phyloP scores from a whole-genome alignment of 768 basidiomycete species.

The Phylloporus sp. region DNA sequence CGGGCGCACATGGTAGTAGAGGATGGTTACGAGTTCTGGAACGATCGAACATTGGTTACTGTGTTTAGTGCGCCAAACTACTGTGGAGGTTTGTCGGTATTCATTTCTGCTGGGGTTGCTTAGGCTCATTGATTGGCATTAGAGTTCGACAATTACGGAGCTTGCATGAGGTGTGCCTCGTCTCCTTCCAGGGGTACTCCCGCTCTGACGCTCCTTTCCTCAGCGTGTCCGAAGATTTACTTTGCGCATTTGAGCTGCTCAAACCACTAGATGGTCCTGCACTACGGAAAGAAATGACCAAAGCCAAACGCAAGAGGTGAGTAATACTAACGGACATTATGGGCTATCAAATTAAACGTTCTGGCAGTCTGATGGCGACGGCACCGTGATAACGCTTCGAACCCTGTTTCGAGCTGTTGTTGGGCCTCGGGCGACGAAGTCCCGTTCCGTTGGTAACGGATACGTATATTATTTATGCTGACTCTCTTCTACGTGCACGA shows the following conservation, averaged over 20 bases:
- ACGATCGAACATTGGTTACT: conserved; percentile 95
- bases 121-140: conserved; percentile 17
- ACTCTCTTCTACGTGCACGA: conserved; percentile 22
- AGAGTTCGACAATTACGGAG: conserved; percentile 96
- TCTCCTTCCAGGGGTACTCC: not conserved
- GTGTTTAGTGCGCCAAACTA: conserved; percentile 99
- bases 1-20: conserved; percentile 99
- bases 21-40: conserved; percentile 99
- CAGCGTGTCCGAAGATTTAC: conserved; percentile 92
- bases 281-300: conserved; percentile 96
- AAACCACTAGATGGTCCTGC: conserved; percentile 95
- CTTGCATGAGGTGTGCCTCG: conserved; percentile 77
- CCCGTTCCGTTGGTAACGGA: conserved; percentile 11
- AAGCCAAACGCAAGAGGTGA: conserved; percentile 96
- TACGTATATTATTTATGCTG: conserved; percentile 17
- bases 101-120: not conserved
- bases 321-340: not conserved
- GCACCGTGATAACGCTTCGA: conserved; percentile 20
- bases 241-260: conserved; percentile 96
- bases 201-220: conserved; percentile 13
- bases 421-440: conserved; percentile 3
- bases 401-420: not conserved
- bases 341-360: not conserved
- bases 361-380: conserved; percentile 32
- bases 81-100: conserved; percentile 74